phyloP scores from a whole-genome alignment of 1,284 basidiomycete species.

The Somion occarium region DNA sequence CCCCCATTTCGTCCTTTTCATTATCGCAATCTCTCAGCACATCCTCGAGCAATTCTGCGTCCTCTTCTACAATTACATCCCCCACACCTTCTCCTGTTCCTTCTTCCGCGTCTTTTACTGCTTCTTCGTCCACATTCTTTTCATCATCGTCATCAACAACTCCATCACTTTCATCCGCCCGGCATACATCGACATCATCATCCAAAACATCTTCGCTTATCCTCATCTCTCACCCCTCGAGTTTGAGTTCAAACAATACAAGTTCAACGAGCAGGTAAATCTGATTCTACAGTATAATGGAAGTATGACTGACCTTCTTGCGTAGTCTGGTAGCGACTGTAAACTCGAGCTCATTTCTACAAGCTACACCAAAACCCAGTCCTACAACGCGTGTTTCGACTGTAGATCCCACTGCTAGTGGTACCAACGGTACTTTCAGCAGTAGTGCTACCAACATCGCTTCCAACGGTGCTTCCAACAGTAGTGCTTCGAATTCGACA shows the following conservation, averaged over 20 bases:
- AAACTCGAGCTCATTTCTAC: too few species aligned
- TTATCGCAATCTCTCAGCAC: neutral
- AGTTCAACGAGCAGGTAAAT: too few species aligned
- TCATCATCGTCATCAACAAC: neutral
- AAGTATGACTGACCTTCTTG: too few species aligned
- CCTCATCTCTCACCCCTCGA: too few species aligned
- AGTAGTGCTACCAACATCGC: neutral
- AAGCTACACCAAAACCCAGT: too few species aligned
- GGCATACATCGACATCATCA: neutral
- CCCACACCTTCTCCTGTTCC: neutral
- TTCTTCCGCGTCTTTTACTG: neutral
- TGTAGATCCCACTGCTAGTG: too few species aligned
- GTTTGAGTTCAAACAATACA: too few species aligned
- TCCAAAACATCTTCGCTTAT: neutral
- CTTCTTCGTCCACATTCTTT: slow-evolving; percentile 1
- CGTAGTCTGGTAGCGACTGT: too few species aligned
- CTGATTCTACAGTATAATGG: too few species aligned
- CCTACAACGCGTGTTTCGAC: too few species aligned
- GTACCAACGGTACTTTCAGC: too few species aligned
- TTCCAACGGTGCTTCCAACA: neutral
- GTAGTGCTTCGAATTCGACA: neutral
- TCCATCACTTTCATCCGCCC: neutral
- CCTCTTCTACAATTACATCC: neutral
- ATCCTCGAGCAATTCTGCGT: neutral
- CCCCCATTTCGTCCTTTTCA: neutral